Base-by-base conservation (phyloP, 306 rosid genomes). In the Dalbergia oliveri region DNA sequence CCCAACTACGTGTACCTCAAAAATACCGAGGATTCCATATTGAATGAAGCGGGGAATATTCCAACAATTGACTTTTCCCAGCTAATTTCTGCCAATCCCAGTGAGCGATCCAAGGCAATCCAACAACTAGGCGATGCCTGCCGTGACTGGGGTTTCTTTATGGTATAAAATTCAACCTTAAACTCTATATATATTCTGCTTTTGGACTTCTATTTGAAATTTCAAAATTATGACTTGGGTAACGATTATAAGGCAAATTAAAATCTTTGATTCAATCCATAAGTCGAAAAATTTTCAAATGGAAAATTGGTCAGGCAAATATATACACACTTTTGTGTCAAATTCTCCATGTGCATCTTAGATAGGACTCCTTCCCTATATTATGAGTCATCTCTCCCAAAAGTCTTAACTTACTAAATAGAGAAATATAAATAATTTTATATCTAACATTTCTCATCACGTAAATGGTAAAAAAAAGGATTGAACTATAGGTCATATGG, bases 101-200 rank as follows among this genome's bases (percentile, higher is more conserved):
- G 5, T 11, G 82, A 74, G 9, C 75, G 86, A 1, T 80, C 83
- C 49, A 75, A 31, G 39, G 79, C 63, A 73, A 76, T 81, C 74
- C 69, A 72, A 19, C 69, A 84, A 49, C 86, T 89, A 0, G 89
- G 81, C 0, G 51, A 74, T n/a, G 86, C 92, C 5, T 89, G 92
- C 54, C 79, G 84, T 5, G 83, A 89, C 5, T 89, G 92, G 92
- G 92, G 90, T 56, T 89, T 89, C 75, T 89, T 89, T 44, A 61
- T 83, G 88, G 92, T 89, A 84, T 11, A 34, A 41, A 39, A 16
- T 26, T 11, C 21, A 56, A 66, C 66, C 15, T 66, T 33, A 65
- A 62, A 26, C 59, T 37, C 41, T 26, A 26, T 26, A 26, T 26
- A 37, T 4, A 6, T 37, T 3, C 21, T 51, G 3, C 18, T 19